phyloP scores from a whole-genome alignment of 1,284 basidiomycete species.

The Microbotryum saponariae region DNA sequence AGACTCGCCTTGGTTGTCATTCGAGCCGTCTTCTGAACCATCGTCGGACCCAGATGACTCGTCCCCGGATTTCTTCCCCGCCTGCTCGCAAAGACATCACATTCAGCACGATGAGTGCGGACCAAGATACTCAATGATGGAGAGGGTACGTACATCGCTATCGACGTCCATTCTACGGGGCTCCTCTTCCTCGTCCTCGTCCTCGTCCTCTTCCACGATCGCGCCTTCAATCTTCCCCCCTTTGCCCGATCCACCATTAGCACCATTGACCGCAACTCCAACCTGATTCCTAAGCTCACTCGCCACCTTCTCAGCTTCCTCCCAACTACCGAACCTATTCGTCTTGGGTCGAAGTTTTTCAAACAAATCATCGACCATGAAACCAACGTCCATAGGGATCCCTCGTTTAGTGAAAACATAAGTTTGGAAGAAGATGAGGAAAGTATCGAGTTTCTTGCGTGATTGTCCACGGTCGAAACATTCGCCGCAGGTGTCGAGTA shows the following conservation, averaged over 20 bases:
- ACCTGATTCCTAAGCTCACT: constrained; percentile 59
- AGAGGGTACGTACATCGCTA: not conserved
- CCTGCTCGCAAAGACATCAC: no score
- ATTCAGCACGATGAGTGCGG: no score
- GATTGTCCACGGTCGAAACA: constrained; percentile 91
- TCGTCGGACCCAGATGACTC: not conserved
- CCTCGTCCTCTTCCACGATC: constrained; percentile 14
- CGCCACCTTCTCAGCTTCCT: constrained; percentile 48
- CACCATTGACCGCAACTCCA: constrained; percentile 56
- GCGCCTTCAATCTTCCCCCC: not conserved
- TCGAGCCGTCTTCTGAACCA: constrained; percentile 19
- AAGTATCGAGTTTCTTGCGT: constrained; percentile 84
- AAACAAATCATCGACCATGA: constrained; percentile 87
- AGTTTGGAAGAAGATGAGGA: constrained; percentile 85
- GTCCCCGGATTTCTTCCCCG: no score
- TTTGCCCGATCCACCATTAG: constrained; percentile 16
- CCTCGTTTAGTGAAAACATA: constrained; percentile 79
- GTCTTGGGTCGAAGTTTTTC: constrained; percentile 80
- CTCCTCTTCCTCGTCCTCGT: constrained; percentile 6
- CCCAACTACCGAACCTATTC: constrained; percentile 46
- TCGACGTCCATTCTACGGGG: not conserved
- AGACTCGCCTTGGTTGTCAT: constrained; percentile 25
- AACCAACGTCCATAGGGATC: constrained; percentile 93
- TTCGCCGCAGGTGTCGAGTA: constrained; percentile 94
- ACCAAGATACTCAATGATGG: no score